Percentiles rank a stretch among this genome's conserved stretches.
Conservation (phyloP, 163 green algal species). For the Volvox carteri region DNA sequence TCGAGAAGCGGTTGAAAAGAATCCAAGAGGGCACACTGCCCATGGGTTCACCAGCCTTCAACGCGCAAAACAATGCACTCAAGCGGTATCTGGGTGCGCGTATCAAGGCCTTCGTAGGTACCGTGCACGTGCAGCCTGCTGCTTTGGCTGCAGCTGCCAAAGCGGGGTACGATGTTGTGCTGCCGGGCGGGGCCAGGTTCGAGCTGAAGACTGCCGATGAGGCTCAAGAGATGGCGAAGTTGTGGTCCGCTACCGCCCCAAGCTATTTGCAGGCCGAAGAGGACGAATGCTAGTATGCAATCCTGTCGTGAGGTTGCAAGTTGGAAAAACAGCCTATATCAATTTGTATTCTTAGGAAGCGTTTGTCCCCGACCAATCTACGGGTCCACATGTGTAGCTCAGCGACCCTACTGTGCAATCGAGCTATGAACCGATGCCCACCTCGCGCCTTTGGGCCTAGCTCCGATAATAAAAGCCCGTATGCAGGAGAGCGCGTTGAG, state of each 20-base stretch:
- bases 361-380: too few species aligned
- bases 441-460: too few species aligned
- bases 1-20: neutral
- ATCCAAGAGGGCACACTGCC: slow-evolving; percentile 4
- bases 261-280: neutral
- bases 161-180: neutral
- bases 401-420: too few species aligned
- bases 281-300: slow-evolving; percentile 14
- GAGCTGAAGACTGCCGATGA: slow-evolving; percentile 5
- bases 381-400: too few species aligned
- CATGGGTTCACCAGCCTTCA: neutral
- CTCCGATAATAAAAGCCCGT: too few species aligned
- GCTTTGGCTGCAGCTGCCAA: slow-evolving; percentile 1
- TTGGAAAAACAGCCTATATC: too few species aligned
- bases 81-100: slow-evolving; percentile 7
- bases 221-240: neutral
- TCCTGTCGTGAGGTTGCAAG: too few species aligned
- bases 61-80: neutral
- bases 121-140: neutral
- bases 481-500: too few species aligned
- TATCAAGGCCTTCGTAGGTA: slow-evolving; percentile 13
- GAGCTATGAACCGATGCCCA: too few species aligned
- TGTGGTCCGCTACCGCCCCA: neutral
- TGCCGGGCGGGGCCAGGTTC: slow-evolving; percentile 17
- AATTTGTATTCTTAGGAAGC: too few species aligned